phyloP scores from a whole-genome alignment of 805 yeast genomes.

The Yamadazyma paraphyllophila region DNA sequence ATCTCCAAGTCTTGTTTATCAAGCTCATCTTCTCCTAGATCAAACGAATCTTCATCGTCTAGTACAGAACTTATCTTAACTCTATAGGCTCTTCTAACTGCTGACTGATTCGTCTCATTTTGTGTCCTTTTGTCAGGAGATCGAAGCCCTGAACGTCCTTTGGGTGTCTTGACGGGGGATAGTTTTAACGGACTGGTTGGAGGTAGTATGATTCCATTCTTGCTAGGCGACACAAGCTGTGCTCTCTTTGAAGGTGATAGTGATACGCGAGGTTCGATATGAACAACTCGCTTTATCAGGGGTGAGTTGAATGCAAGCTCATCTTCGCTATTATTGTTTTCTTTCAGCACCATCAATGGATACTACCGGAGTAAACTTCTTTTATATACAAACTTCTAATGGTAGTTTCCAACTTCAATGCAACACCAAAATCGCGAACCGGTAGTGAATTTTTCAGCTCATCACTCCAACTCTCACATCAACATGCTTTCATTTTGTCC shows the following conservation, averaged over 20 bases:
- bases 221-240: slow-evolving; percentile 1
- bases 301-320: slow-evolving; percentile 2
- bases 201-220: slow-evolving; percentile 2
- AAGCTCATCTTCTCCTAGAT: slow-evolving; percentile 25
- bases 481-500: slow-evolving; percentile 93
- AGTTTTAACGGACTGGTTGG: slow-evolving; percentile 6
- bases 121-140: slow-evolving; percentile 42
- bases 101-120: slow-evolving; percentile 43
- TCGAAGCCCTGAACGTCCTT: slow-evolving; percentile 45
- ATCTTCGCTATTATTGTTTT: not conserved
- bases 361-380: too few species aligned
- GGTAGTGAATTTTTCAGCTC: not conserved
- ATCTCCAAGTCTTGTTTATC: slow-evolving; percentile 40
- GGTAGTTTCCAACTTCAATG: not conserved
- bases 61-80: slow-evolving; percentile 28
- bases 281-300: slow-evolving; percentile 5
- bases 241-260: slow-evolving; percentile 4
- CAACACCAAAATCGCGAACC: not conserved
- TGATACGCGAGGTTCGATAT: slow-evolving; percentile 1
- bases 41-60: slow-evolving; percentile 31
- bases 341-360: not conserved
- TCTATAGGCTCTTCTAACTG: slow-evolving; percentile 46
- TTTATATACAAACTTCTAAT: too few species aligned
- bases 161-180: slow-evolving; percentile 36
- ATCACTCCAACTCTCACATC: not conserved